Percentiles rank a stretch among this genome's conserved stretches.
These are phyloP conservation scores for Epichloe glyceriae DNA, from an alignment of 2,329 filamentous ascomycete species.

Conservation along the genomic window DNA sequence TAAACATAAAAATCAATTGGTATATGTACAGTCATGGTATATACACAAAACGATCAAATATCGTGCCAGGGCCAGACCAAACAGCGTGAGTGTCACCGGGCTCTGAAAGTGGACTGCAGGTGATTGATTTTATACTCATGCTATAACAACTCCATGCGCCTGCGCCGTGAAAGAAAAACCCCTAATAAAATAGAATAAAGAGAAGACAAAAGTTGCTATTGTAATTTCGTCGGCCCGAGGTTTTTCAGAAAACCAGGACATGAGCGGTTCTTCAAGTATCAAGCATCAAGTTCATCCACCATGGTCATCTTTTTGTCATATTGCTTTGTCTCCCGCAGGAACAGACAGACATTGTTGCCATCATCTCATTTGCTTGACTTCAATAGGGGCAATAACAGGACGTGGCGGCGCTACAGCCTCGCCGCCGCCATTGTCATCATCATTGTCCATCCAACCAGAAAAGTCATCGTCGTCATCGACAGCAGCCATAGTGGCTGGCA, in stretches of 20 bases:
- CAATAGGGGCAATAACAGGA: background rate
- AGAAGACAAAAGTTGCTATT: background rate
- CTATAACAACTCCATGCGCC: background rate
- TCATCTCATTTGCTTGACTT: background rate
- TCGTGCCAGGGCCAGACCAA: too few relatives aligned
- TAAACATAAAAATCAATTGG: too few relatives aligned
- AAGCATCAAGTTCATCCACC: background rate
- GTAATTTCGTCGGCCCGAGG: background rate
- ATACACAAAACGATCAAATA: too few relatives aligned
- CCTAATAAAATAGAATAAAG: background rate
- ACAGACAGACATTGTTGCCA: background rate
- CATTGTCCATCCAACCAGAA: conserved; percentile 17
- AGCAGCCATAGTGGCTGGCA: conserved; percentile 6
- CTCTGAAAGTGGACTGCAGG: too few relatives aligned
- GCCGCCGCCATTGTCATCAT: conserved; percentile 2
- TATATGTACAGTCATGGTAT: too few relatives aligned
- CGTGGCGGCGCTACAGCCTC: background rate
- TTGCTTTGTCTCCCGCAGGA: background rate
- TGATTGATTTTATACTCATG: background rate
- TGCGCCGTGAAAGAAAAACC: background rate
- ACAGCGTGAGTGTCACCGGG: too few relatives aligned
- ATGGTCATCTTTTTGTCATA: background rate
- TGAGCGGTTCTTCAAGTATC: background rate
- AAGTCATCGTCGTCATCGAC: conserved; percentile 12
- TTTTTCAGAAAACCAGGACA: background rate